Evolutionary conservation across 495 filamentous ascomycete genomes (phyloP).

Genomic region (Hypoxylon trugodes): DNA sequence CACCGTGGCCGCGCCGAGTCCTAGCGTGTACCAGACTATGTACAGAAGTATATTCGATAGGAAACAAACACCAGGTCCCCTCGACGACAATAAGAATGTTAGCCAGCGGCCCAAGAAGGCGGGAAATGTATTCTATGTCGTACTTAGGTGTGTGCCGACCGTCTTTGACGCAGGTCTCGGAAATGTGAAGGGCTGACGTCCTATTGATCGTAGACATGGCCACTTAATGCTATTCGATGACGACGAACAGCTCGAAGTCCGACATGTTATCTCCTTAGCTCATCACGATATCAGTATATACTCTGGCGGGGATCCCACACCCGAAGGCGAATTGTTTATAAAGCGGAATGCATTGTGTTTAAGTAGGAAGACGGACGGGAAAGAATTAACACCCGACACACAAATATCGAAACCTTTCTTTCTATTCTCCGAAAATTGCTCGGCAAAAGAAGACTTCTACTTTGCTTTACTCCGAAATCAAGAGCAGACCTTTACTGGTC

Average conservation of each 20-base stretch:
- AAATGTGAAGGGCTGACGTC: not conserved
- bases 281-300: slow-evolving; percentile 88
- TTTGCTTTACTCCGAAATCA: slow-evolving; percentile 89
- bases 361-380: slow-evolving; percentile 69
- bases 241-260: slow-evolving; percentile 85
- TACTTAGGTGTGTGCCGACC: slow-evolving; percentile 70
- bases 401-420: slow-evolving; percentile 82
- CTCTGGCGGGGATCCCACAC: slow-evolving; percentile 80
- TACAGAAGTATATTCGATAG: slow-evolving; percentile 95
- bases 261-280: slow-evolving; percentile 90
- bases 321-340: slow-evolving; percentile 92
- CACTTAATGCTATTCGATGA: slow-evolving; percentile 98
- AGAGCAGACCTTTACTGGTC: slow-evolving; percentile 66
- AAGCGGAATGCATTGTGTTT: slow-evolving; percentile 94
- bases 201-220: slow-evolving; percentile 72
- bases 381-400: slow-evolving; percentile 60
- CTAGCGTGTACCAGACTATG: slow-evolving; percentile 97
- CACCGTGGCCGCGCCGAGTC: slow-evolving; percentile 74
- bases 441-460: slow-evolving; percentile 98
- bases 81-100: slow-evolving; percentile 54
- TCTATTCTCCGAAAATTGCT: slow-evolving; percentile 91
- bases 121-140: slow-evolving; percentile 93
- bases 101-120: slow-evolving; percentile 74
- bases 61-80: slow-evolving; percentile 62
- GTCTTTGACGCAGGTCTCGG: slow-evolving; percentile 6